Percentiles rank a stretch among this genome's conserved stretches.
These are phyloP conservation scores for Pleodorina starrii DNA, from an alignment of 139 green algal species.

Conservation along the genomic window DNA sequence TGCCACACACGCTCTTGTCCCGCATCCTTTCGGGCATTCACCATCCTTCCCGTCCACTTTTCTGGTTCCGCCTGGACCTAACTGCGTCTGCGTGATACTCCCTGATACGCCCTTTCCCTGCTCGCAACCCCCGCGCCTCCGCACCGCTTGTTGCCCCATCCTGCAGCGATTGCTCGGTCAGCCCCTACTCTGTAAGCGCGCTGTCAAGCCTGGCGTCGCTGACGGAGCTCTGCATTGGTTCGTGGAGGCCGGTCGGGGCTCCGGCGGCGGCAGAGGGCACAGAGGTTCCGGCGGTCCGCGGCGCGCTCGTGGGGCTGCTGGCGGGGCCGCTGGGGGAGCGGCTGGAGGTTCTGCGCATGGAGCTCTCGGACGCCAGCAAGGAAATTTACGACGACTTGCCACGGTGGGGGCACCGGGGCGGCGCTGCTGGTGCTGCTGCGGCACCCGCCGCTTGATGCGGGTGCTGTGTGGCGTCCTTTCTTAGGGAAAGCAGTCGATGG, in stretches of 20 bases:
- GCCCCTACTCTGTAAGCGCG: neutral
- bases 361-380: neutral
- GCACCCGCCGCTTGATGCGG: too few species aligned
- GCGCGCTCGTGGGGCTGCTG: neutral
- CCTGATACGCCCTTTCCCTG: too few species aligned
- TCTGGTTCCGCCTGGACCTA: too few species aligned
- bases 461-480: too few species aligned
- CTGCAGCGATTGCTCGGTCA: conserved; percentile 12
- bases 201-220: neutral
- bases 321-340: neutral
- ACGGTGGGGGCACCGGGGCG: conserved; percentile 1
- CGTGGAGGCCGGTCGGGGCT: neutral
- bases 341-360: conserved; percentile 15
- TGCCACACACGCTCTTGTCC: too few species aligned
- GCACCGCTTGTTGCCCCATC: too few species aligned
- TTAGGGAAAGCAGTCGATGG: too few species aligned
- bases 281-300: neutral
- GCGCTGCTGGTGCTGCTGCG: too few species aligned
- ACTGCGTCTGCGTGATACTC: too few species aligned
- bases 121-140: too few species aligned
- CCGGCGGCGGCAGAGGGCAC: neutral
- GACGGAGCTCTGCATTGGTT: neutral
- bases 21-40: too few species aligned
- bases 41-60: too few species aligned
- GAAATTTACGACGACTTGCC: neutral